phyloP scores from a whole-genome alignment of 75 land plant species.

The Adiantum capillusveneris region DNA sequence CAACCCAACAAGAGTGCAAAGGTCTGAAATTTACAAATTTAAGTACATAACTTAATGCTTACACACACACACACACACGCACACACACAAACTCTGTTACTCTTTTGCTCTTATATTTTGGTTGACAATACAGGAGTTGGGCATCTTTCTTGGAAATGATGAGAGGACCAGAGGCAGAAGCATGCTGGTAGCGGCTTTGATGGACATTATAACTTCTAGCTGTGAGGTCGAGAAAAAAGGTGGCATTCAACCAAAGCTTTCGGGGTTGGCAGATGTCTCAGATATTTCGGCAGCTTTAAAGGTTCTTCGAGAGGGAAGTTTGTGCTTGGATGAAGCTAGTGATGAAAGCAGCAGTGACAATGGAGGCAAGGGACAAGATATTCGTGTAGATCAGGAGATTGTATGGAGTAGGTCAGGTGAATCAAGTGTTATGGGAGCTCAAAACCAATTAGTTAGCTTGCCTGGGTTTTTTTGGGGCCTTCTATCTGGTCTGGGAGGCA shows the following conservation, averaged over 20 bases:
- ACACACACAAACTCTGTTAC: too few species aligned
- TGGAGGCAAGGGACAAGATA: slow-evolving; percentile 69
- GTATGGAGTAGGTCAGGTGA: slow-evolving; percentile 11
- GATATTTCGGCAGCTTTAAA: slow-evolving; percentile 78
- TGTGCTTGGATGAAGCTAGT: slow-evolving; percentile 53
- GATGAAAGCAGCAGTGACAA: slow-evolving; percentile 42
- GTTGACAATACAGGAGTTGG: too few species aligned
- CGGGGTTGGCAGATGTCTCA: slow-evolving; percentile 54
- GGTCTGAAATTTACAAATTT: too few species aligned
- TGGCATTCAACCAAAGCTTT: slow-evolving; percentile 50
- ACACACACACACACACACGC: too few species aligned
- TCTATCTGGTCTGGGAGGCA: background rate
- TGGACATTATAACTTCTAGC: slow-evolving; percentile 87
- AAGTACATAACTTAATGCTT: too few species aligned
- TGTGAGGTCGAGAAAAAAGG: slow-evolving; percentile 43
- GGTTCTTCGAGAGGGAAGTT: slow-evolving; percentile 77
- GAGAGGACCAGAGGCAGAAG: slow-evolving; percentile 65
- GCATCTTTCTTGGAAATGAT: slow-evolving; percentile 30
- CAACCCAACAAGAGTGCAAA: slow-evolving; percentile 54
- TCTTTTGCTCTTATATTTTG: too few species aligned
- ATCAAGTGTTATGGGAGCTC: slow-evolving; percentile 32
- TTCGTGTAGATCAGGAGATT: slow-evolving; percentile 51
- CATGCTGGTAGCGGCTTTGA: slow-evolving; percentile 90
- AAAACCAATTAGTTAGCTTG: slow-evolving; percentile 3
- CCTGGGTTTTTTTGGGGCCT: background rate